phyloP scores from a whole-genome alignment of 176 grass and related monocot species.

The Zea mays region Zm-B73-REFERENCE-NAM-5.0 NC_050102.1:175982501-175983000 shows the following conservation, averaged over 20 bases:
- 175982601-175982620: too few relatives aligned
- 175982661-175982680: too few relatives aligned
- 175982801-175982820: too few relatives aligned
- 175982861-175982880: slow-evolving; percentile 5
- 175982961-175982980: too few relatives aligned
- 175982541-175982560: too few relatives aligned
- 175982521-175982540: too few relatives aligned
- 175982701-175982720: not conserved
- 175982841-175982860: slow-evolving; percentile 22
- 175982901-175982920: not conserved
- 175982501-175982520: not conserved
- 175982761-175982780: slow-evolving; percentile 3
- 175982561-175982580: too few relatives aligned
- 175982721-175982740: not conserved
- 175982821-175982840: not conserved
- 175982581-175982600: too few relatives aligned
- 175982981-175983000: not conserved
- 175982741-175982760: not conserved
- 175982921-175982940: not conserved
- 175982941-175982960: not conserved
- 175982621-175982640: too few relatives aligned
- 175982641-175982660: too few relatives aligned
- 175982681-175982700: too few relatives aligned
- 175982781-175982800: slow-evolving; percentile 23
- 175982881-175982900: not conserved